Percentiles rank a stretch among this genome's conserved stretches.
These are phyloP conservation scores for Orychophragmus violaceus DNA, from an alignment of 345 rosid genomes.

Conservation along the genomic window DNA sequence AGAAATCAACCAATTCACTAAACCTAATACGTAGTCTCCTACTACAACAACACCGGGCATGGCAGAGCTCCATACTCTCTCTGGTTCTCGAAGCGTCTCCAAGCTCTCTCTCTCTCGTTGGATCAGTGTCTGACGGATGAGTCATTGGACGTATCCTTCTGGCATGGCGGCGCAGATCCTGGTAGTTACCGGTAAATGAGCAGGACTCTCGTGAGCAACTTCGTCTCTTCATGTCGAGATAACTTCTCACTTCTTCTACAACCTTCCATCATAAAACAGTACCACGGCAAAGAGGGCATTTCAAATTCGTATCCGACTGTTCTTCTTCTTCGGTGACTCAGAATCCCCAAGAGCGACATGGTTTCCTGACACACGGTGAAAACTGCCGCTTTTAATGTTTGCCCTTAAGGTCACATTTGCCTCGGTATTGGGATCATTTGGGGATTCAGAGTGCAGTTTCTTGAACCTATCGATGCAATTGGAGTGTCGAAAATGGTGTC, in stretches of 20 bases:
- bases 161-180: constrained; percentile 79
- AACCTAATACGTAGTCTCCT: constrained; percentile 94
- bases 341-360: constrained; percentile 34
- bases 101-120: constrained; percentile 79
- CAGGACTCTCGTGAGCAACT: constrained; percentile 85
- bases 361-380: constrained; percentile 21
- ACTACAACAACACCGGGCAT: constrained; percentile 91
- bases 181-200: constrained; percentile 65
- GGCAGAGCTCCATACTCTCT: constrained; percentile 76
- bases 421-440: constrained; percentile 35
- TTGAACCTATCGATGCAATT: constrained; percentile 85
- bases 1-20: no score
- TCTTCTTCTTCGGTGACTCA: constrained; percentile 28
- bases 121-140: constrained; percentile 79
- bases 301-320: constrained; percentile 37
- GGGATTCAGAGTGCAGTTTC: constrained; percentile 48
- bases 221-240: constrained; percentile 68
- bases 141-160: constrained; percentile 73
- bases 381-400: constrained; percentile 11
- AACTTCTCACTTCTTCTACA: constrained; percentile 67
- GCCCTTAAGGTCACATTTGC: constrained; percentile 34
- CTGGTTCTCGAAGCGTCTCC: constrained; percentile 76
- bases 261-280: constrained; percentile 56
- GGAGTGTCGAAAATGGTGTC: constrained; percentile 90
- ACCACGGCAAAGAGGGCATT: constrained; percentile 88